Conservation (phyloP, 352 stramenopile species). For the Globisporangium carolinianum region DNA sequence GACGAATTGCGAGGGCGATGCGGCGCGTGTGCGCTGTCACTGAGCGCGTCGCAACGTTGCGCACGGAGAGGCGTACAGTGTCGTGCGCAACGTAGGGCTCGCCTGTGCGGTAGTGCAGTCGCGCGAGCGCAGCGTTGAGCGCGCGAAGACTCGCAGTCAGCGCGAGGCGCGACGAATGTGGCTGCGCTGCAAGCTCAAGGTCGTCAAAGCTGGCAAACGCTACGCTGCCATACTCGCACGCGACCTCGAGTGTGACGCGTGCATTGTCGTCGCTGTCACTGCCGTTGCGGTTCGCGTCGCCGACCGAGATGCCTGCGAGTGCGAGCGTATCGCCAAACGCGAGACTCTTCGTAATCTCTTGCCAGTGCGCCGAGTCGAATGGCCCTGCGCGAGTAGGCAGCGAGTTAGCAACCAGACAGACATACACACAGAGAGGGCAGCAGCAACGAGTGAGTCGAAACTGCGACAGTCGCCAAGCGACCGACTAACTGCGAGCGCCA, state of each 20-base stretch:
- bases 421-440: not conserved
- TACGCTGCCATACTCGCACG: conserved; percentile 8
- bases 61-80: conserved; percentile 13
- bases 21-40: conserved; percentile 13
- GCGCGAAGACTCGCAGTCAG: not conserved
- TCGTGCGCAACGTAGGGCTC: conserved; percentile 13
- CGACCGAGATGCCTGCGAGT: conserved; percentile 12
- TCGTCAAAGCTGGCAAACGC: conserved; percentile 8
- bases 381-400: conserved; percentile 3
- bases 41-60: conserved; percentile 6
- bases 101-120: conserved; percentile 15
- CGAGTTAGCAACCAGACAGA: not conserved
- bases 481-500: too few relatives aligned
- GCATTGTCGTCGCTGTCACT: not conserved
- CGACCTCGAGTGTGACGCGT: conserved; percentile 9
- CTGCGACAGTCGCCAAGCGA: not conserved
- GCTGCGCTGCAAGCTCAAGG: not conserved
- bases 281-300: conserved; percentile 5
- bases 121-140: conserved; percentile 18
- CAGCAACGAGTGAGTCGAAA: not conserved
- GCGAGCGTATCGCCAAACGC: conserved; percentile 5
- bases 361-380: conserved; percentile 16
- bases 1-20: conserved; percentile 19
- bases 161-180: not conserved
- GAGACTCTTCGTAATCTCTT: conserved; percentile 8